Percentiles rank a stretch among this genome's conserved stretches.
These are phyloP conservation scores for maize (Zea mays) DNA, from an alignment of 176 grass and related monocot species.

Conservation along the genomic window Zm-B73-REFERENCE-NAM-5.0 NC_050096.1:22569501-22570000, in stretches of 20 bases:
- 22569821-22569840: background rate
- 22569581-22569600: background rate
- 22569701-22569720: background rate
- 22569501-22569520: background rate
- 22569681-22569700: background rate
- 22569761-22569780: background rate
- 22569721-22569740: background rate
- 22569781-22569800: background rate
- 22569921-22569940: background rate
- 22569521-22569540: background rate
- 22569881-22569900: background rate
- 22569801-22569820: background rate
- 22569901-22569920: background rate
- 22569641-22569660: background rate
- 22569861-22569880: background rate
- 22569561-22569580: background rate
- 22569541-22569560: background rate
- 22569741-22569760: background rate
- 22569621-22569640: background rate
- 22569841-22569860: background rate
- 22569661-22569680: background rate
- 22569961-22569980: background rate
- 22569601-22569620: background rate
- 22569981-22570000: conserved; percentile 1
- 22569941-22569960: background rate